Evolutionary conservation across 2,329 filamentous ascomycete species (phyloP), one percentile per base, ranked within the genome.

Genomic region (Elsinoe ampelina): DNA sequence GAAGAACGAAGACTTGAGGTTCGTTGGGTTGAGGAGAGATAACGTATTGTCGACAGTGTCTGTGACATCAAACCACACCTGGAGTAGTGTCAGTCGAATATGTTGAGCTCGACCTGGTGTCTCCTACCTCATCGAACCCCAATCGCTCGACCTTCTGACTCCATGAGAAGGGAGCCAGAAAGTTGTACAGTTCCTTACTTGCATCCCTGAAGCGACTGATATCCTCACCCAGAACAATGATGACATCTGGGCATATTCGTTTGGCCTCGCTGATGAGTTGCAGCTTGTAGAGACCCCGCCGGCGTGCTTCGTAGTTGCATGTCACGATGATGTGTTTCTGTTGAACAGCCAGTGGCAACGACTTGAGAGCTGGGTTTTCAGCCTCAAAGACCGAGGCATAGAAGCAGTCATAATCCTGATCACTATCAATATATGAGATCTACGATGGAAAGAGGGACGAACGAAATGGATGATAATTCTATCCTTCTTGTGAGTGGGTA

Each of bases 241-340:
- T 82, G 13, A 95, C 80, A 57, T 95, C 88, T 0, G 91, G 90
- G 63, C 90, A 95, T 26, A 84, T 70, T 63, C 79, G 83, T 71
- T 82, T 87, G 3, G 92, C 93, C 60, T 96, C 89, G 55, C 78
- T 80, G 67, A 96, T 83, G 61, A 89, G 80, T 77, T 95, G 90
- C 59, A 97, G 78, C 74, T 98, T 97, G 69, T 80, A 77, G 55
- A 91, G 77, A 36, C 77, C 77, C 59, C 80, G 79, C 54, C 82
- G 75, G 35, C 92, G 83, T 19, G 92, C 92, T 67, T 87, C 88
- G 70, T 97, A 97, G 72, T 97, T 97, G 78, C 89, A 95, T 3
- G 90, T 95, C 19, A 91, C 89, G 39, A 93, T 78, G 57, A 96
- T 95, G 68, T 90, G 88, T 72, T 96, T 96, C 72, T 96, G 91